Evolutionary conservation across 371 early-diverging fungal genomes (phyloP).

Genomic region (Mucor sp.): DNA sequence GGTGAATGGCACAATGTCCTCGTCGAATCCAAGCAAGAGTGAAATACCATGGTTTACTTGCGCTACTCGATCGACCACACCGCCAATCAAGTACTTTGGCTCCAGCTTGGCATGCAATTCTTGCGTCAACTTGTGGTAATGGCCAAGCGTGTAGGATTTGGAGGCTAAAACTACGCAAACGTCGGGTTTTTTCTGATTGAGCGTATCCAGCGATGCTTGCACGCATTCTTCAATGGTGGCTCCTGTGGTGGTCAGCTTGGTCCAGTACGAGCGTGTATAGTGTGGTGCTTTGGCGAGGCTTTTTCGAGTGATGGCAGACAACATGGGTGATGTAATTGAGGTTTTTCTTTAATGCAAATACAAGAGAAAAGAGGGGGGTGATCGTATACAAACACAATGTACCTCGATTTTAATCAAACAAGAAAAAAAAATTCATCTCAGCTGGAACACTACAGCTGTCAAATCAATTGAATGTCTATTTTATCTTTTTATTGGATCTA

Average conservation of each 20-base stretch:
- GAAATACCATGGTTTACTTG: conserved; percentile 52
- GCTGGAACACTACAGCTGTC: not conserved
- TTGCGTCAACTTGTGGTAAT: conserved; percentile 20
- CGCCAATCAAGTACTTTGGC: conserved; percentile 35
- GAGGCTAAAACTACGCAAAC: conserved; percentile 46
- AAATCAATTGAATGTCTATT: not conserved
- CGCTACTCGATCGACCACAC: conserved; percentile 60
- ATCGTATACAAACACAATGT: not conserved
- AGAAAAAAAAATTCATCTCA: not conserved
- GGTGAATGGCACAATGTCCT: conserved; percentile 27
- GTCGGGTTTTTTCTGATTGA: conserved; percentile 18
- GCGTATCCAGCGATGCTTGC: conserved; percentile 14
- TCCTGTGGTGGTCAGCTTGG: conserved; percentile 28
- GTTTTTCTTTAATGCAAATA: not conserved
- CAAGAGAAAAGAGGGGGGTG: not conserved
- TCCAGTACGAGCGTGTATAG: conserved; percentile 27
- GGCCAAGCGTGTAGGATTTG: conserved; percentile 34
- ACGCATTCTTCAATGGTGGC: conserved; percentile 32
- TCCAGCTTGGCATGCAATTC: conserved; percentile 15
- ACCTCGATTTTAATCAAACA: not conserved
- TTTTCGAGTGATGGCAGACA: not conserved
- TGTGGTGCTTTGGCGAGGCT: not conserved
- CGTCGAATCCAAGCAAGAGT: conserved; percentile 34
- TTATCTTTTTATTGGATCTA: not conserved
- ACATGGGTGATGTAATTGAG: not conserved